Evolutionary conservation across 208 protist genomes (phyloP).

Genomic region (Leishmania major): DNA sequence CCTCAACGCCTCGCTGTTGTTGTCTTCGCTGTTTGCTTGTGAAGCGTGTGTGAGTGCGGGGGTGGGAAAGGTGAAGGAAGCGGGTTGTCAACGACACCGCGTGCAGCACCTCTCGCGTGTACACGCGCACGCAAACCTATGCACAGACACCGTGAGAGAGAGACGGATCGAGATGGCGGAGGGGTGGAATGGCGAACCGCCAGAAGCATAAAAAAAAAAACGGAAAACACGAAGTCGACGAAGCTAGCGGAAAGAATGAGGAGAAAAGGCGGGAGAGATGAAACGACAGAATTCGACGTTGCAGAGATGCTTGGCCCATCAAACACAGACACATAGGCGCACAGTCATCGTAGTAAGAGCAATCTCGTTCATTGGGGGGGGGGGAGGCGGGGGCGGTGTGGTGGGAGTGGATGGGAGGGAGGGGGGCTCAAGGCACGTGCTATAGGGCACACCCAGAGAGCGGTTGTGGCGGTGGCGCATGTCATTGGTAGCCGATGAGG

Average conservation of each 20-base stretch:
- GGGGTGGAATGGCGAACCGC: neutral
- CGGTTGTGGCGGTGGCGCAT: neutral
- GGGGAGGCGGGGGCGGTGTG: neutral
- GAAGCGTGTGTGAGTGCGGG: too few species aligned
- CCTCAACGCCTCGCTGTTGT: neutral
- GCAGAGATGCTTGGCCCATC: neutral
- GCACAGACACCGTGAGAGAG: neutral
- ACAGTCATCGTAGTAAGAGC: neutral
- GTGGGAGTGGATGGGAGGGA: neutral
- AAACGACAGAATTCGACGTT: neutral
- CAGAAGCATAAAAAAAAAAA: constrained; percentile 1
- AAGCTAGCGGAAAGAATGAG: neutral
- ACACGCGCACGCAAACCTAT: neutral
- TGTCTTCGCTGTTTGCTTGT: neutral
- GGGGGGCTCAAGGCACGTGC: neutral
- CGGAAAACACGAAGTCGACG: neutral
- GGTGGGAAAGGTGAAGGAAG: neutral
- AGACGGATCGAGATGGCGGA: neutral
- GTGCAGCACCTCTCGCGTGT: neutral
- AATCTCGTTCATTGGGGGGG: neutral
- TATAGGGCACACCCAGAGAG: neutral
- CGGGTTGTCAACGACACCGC: neutral
- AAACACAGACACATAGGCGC: neutral
- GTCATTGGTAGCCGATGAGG: neutral
- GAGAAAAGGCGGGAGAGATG: constrained; percentile 6